A percentile compares a stretch with the other conserved stretches of the same genome.
These are phyloP conservation scores for Malassezia equina DNA, from an alignment of 1,284 basidiomycete genomes.

Conservation along the genomic window DNA sequence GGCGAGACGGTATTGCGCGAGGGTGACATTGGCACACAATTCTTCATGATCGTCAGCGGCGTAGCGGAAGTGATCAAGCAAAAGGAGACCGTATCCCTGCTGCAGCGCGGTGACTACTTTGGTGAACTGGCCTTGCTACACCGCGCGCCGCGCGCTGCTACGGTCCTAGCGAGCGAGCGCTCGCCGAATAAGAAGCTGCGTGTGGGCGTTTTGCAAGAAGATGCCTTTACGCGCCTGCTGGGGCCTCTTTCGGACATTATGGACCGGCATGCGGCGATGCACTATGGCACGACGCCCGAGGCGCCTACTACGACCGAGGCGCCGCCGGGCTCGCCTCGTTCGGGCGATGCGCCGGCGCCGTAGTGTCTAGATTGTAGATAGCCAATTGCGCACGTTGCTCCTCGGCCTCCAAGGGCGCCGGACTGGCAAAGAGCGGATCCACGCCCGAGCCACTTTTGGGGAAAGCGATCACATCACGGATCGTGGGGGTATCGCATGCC, in stretches of 20 bases:
- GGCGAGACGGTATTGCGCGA: conserved; percentile 79
- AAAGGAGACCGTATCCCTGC: conserved; percentile 56
- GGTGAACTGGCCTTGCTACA: conserved; percentile 80
- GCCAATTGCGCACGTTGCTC: neutral
- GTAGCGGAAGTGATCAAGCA: conserved; percentile 74
- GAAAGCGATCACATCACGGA: conserved; percentile 91
- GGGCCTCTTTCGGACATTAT: conserved; percentile 80
- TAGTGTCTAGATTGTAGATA: conserved; percentile 3
- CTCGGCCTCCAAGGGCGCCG: conserved; percentile 52
- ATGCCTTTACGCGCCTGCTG: conserved; percentile 84
- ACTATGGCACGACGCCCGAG: conserved; percentile 29
- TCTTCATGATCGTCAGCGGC: conserved; percentile 93
- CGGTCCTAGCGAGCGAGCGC: conserved; percentile 65
- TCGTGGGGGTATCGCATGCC: conserved; percentile 69
- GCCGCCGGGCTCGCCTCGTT: neutral
- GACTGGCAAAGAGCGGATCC: conserved; percentile 82
- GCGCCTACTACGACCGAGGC: neutral
- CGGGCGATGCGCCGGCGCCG: neutral
- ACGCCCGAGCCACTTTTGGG: conserved; percentile 74
- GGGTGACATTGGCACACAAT: conserved; percentile 89
- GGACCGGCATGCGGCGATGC: conserved; percentile 61
- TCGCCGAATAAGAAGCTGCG: conserved; percentile 41
- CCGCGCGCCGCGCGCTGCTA: conserved; percentile 78
- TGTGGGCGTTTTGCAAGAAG: conserved; percentile 82
- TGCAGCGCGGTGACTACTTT: conserved; percentile 91